Evolutionary conservation across 495 filamentous ascomycete genomes (phyloP), one percentile per base, ranked within the genome.

Genomic region (Aspergillus diversus): DNA sequence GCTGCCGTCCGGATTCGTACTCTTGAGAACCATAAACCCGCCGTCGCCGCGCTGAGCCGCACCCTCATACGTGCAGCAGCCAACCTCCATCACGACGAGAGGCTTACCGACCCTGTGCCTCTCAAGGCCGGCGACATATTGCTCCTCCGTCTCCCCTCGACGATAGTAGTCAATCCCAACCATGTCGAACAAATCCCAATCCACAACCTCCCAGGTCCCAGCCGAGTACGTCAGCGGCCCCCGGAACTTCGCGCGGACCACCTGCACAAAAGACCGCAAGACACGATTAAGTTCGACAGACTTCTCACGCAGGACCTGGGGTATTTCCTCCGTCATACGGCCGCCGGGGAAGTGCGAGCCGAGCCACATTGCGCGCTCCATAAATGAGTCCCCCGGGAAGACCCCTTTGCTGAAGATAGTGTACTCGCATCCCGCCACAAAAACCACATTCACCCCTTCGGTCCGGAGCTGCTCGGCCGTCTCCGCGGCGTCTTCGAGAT

Each of bases 11-110:
- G 60, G 60, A 56, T 62, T 62, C 52, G 51, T 55, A 31, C 60
- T 32, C 17, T 56, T 62, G 11, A 65, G 33, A 7, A 65, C 31
- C 7, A 56, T 31, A 43, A 65, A 65, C 31, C 57, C 63, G 43
- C 51, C 63, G 21, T 57, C 63, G 13, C 63, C 63, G 2, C 51
- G 31, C 2, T 31, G 33, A 3, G 63, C 63, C 15, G 63, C 63
- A 7, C 63, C 63, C 33, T 65, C 57, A 42, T 65, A 65, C 6
- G 63, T 43, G 21, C 63, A 65, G 51, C 63, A 65, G 1, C 63
- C 63, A 33, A 65, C 57, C 17, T 65, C 63, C 52, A 65, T 31
- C 12, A 65, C 63, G 12, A 21, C 63, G 8, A 65, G 57, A 12
- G 63, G 63, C 57, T 65, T 56, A 0, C 33, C 57, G 11, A 56